Percentiles rank a stretch among this genome's conserved stretches.
phyloP scores from a whole-genome alignment of 2,329 filamentous ascomycete genomes.

The Beauveria pseudobassiana region DNA sequence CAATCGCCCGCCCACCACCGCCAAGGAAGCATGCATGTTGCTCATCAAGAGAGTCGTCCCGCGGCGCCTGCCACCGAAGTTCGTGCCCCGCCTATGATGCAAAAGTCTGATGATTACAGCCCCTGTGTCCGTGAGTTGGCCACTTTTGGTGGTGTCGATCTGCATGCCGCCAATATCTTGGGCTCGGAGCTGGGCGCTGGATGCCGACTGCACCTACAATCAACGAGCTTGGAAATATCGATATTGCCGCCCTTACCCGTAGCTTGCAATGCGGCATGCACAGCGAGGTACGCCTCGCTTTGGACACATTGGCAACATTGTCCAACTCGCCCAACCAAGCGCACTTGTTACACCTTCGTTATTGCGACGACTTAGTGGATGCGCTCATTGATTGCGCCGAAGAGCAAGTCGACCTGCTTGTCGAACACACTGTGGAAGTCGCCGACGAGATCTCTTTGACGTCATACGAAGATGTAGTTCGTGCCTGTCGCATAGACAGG shows the following conservation, averaged over 20 bases:
- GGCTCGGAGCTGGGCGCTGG: slow-evolving; percentile 57
- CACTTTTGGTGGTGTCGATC: slow-evolving; percentile 64
- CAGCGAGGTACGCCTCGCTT: slow-evolving; percentile 78
- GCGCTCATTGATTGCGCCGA: slow-evolving; percentile 85
- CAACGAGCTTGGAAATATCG: slow-evolving; percentile 76
- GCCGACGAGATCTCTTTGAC: slow-evolving; percentile 78
- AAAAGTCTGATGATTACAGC: slow-evolving; percentile 45
- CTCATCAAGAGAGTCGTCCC: slow-evolving; percentile 26
- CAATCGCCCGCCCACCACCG: slow-evolving; percentile 29
- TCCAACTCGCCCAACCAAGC: slow-evolving; percentile 53
- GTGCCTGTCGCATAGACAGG: slow-evolving; percentile 69
- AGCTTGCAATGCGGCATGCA: slow-evolving; percentile 86
- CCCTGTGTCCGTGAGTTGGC: slow-evolving; percentile 48
- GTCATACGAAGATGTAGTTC: slow-evolving; percentile 80
- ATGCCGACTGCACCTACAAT: slow-evolving; percentile 70
- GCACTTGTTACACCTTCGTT: slow-evolving; percentile 59
- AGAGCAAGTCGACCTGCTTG: slow-evolving; percentile 76
- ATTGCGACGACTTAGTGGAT: slow-evolving; percentile 83
- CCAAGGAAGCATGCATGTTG: slow-evolving; percentile 28
- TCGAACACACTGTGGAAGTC: slow-evolving; percentile 75
- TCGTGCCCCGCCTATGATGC: slow-evolving; percentile 30
- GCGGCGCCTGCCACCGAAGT: slow-evolving; percentile 15
- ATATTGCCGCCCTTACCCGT: slow-evolving; percentile 82
- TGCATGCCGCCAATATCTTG: slow-evolving; percentile 56
- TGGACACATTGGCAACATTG: slow-evolving; percentile 73